Conservation (phyloP, 306 rosid genomes). For the Fragaria ananassa region DNA sequence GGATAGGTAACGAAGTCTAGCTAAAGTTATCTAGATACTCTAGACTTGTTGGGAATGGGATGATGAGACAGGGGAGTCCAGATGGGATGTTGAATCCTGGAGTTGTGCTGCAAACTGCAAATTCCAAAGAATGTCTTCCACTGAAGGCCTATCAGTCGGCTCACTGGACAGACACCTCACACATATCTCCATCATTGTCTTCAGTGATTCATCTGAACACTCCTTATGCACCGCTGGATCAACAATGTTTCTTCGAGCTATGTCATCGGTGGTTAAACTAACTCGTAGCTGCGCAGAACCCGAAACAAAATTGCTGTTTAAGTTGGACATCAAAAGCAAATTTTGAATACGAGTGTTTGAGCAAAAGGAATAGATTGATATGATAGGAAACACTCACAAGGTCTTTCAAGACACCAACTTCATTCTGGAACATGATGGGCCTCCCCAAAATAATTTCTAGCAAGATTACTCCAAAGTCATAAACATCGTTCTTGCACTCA, state of each 20-base stretch:
- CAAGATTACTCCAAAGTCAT: conserved; percentile 81
- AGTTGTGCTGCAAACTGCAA: conserved; percentile 91
- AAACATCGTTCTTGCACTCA: conserved; percentile 75
- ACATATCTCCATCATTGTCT: conserved; percentile 85
- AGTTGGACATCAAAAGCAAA: neutral
- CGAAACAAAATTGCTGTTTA: conserved; percentile 10
- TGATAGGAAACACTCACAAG: conserved; percentile 60
- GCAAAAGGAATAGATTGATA: neutral
- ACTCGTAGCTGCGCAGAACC: conserved; percentile 55
- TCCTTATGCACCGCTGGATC: conserved; percentile 79
- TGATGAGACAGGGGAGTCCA: conserved; percentile 42
- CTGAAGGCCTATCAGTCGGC: conserved; percentile 64
- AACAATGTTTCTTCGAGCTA: conserved; percentile 68
- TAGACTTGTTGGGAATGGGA: conserved; percentile 23
- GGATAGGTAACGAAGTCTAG: neutral
- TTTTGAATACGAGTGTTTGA: neutral
- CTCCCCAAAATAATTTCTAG: conserved; percentile 85
- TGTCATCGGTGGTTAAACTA: conserved; percentile 68
- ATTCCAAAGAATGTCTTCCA: conserved; percentile 91
- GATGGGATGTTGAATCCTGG: conserved; percentile 56
- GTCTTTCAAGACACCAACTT: conserved; percentile 75
- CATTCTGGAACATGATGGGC: conserved; percentile 73
- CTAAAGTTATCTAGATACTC: neutral
- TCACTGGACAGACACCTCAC: conserved; percentile 65
- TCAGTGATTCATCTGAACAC: conserved; percentile 72